phyloP scores from a whole-genome alignment of 176 grass and related monocot genomes.

The Triticum dicoccoides region DNA sequence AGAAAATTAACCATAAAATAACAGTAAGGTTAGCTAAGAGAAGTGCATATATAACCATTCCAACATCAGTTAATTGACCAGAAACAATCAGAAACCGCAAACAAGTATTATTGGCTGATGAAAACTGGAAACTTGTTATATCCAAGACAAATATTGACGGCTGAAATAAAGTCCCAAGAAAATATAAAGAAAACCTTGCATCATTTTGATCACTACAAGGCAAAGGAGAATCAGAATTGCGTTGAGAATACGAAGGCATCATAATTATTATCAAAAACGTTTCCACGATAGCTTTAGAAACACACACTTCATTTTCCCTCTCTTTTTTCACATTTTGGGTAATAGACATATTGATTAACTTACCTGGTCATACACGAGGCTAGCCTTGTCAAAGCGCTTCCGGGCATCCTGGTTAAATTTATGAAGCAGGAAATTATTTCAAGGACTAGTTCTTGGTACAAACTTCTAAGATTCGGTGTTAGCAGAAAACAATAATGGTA shows the following conservation, averaged over 20 bases:
- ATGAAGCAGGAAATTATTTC: constrained; percentile 28
- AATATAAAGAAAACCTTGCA: not conserved
- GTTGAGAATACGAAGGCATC: not conserved
- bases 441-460: constrained; percentile 16
- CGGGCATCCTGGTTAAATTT: constrained; percentile 65
- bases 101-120: not conserved
- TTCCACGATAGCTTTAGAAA: not conserved
- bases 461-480: constrained; percentile 9
- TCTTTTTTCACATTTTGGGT: not conserved
- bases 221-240: not conserved
- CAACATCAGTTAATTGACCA: not conserved
- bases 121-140: constrained; percentile 5
- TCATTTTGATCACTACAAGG: not conserved
- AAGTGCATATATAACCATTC: constrained; percentile 7
- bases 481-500: constrained; percentile 36
- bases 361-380: constrained; percentile 89
- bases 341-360: constrained; percentile 22
- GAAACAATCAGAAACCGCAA: constrained; percentile 1
- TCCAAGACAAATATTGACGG: constrained; percentile 1
- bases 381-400: constrained; percentile 93
- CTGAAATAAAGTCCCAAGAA: constrained; percentile 1
- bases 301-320: not conserved
- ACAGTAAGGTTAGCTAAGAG: not conserved
- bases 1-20: not conserved
- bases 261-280: not conserved